Evolutionary conservation across 140 eudicot genomes (phyloP), one percentile per base, ranked within the genome.

Genomic region (Anethum foeniculum): DNA sequence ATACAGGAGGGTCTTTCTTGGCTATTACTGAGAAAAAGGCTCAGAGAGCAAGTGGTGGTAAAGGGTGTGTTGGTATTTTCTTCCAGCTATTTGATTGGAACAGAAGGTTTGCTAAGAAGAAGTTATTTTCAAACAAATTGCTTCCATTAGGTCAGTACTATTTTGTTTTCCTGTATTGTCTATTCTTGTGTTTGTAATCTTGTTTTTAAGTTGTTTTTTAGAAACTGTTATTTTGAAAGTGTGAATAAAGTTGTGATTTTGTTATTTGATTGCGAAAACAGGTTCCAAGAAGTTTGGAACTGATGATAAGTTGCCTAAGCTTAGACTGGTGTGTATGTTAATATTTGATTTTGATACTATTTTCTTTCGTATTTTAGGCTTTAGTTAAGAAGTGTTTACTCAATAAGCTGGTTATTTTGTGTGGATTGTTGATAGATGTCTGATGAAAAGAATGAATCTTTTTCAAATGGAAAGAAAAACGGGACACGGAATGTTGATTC

Each of bases 41-140:
- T 80, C 91, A 91, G 21, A 87, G 83, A 71, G 1, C 69, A 62
- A 62, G 69, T 62, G 84, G 83, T 44, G 97, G 97, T 34, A 34
- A 34, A 34, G 99, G 99, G 5, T 93, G 97, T 77, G 97, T 90
- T 46, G 97, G 97, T 27, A 84, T 92, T 68, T 91, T 95, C 86
- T 95, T 87, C 83, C 97, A 95, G 77, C 88, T 95, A 21, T 89
- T 95, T 80, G 97, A 95, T 89, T 95, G 99, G 99, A 95, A 95
- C 82, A 80, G 93, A 46, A 89, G 99, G 77, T 86, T 95, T 43
- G 90, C 93, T 1, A 95, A 92, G 89, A 95, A 95, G 93, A 95
- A 89, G 73, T 85, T 89, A 6, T 95, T 92, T 82, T 84, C 94
- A 30, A 92, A 86, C 73, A 89, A 95, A 88, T 88, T 95, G 86